Evolutionary conservation across 2,329 filamentous ascomycete genomes (phyloP).

Genomic region (Colletotrichum theobromicola): DNA sequence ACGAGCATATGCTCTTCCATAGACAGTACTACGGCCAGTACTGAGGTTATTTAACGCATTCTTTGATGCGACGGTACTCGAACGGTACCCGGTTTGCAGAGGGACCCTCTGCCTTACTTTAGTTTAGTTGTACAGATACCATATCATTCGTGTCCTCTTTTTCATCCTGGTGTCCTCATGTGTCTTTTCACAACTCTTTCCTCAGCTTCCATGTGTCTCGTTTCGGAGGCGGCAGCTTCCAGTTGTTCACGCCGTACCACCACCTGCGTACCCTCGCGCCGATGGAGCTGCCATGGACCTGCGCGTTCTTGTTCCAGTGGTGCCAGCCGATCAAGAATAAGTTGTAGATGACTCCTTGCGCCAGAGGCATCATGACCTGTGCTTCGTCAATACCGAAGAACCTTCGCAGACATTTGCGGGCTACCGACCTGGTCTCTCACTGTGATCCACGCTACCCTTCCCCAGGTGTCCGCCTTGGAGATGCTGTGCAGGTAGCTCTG

Average conservation of each 20-base stretch:
- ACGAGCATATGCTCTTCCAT: conserved; percentile 5
- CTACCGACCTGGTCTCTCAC: conserved; percentile 80
- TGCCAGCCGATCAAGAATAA: conserved; percentile 86
- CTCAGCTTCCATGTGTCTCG: conserved; percentile 14
- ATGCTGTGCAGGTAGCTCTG: conserved; percentile 97
- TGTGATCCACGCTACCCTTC: conserved; percentile 83
- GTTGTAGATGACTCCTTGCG: conserved; percentile 90
- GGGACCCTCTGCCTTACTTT: conserved; percentile 3
- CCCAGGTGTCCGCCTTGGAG: conserved; percentile 77
- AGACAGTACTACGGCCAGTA: conserved; percentile 1
- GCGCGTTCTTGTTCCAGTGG: conserved; percentile 82
- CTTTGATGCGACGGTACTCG: not conserved
- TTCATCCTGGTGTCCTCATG: not conserved
- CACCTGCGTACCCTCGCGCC: conserved; percentile 83
- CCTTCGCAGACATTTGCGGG: not conserved
- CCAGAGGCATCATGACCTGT: conserved; percentile 82
- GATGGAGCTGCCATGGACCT: conserved; percentile 75
- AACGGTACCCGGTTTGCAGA: conserved; percentile 11
- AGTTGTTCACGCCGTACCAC: conserved; percentile 97
- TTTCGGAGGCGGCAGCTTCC: conserved; percentile 66
- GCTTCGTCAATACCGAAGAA: not conserved
- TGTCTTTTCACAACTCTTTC: not conserved
- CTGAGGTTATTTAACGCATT: conserved; percentile 3
- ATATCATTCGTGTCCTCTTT: not conserved
- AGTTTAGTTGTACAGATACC: conserved; percentile 22